These are phyloP conservation scores for maize (Zea mays) DNA, from an alignment of 176 grass and related monocot species.

Conservation along the genomic window DNA sequence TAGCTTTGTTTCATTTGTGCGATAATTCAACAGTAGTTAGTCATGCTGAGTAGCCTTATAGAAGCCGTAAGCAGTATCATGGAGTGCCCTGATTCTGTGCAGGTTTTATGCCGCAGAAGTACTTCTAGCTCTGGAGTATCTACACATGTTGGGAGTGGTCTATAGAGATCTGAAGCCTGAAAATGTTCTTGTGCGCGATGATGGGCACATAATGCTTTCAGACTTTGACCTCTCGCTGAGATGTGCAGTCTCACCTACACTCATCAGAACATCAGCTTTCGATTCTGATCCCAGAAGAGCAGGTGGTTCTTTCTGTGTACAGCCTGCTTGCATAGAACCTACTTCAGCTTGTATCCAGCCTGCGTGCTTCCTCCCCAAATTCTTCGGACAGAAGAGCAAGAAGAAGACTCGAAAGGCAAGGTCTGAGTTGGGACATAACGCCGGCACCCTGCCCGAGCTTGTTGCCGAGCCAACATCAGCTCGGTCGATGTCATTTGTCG, in stretches of 20 bases:
- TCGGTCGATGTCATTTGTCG: constrained; percentile 93
- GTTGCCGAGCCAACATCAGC: constrained; percentile 79
- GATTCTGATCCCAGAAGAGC: constrained; percentile 58
- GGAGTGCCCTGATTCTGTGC: constrained; percentile 26
- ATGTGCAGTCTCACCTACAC: constrained; percentile 78
- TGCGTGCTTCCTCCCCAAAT: constrained; percentile 74
- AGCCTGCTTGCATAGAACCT: constrained; percentile 84
- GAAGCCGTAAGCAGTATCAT: constrained; percentile 26
- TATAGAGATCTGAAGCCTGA: constrained; percentile 96
- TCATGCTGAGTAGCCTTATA: not conserved
- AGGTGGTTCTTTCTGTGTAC: constrained; percentile 73
- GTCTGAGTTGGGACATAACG: constrained; percentile 49
- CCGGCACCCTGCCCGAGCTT: constrained; percentile 62
- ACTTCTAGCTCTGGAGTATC: constrained; percentile 82
- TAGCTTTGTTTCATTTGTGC: constrained; percentile 3
- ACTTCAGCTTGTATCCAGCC: constrained; percentile 84
- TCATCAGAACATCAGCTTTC: constrained; percentile 65
- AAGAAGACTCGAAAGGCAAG: constrained; percentile 67
- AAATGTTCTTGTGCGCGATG: constrained; percentile 88
- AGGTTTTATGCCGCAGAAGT: constrained; percentile 99
- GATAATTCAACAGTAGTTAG: not conserved
- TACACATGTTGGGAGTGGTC: constrained; percentile 93
- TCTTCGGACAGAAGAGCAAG: constrained; percentile 76
- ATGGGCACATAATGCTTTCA: constrained; percentile 98
- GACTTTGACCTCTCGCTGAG: constrained; percentile 92